Conservation (phyloP, 2,329 filamentous ascomycete genomes). For the Pseudonectria buxi region DNA sequence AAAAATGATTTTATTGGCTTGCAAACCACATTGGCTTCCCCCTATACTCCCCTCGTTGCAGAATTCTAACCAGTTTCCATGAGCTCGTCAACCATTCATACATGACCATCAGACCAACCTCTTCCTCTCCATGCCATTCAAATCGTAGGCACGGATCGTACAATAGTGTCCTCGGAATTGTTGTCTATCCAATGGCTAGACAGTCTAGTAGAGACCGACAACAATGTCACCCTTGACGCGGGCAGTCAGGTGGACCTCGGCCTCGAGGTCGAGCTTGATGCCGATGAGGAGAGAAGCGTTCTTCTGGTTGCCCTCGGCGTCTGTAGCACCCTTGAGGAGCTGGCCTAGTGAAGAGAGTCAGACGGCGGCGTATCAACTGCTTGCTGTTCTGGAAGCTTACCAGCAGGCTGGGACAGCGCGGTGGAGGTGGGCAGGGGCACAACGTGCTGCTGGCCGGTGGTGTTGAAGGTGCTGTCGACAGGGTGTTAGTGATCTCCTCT, state of each 20-base stretch:
- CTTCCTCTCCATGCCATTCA: no score
- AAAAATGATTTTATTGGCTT: no score
- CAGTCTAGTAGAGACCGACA: constrained; percentile 29
- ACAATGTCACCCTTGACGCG: constrained; percentile 54
- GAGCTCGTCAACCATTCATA: no score
- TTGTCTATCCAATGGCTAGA: neutral
- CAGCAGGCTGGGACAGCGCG: constrained; percentile 20
- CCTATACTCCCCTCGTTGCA: no score
- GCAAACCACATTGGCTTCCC: no score
- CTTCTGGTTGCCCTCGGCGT: constrained; percentile 51
- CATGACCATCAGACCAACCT: no score
- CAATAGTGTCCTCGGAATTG: constrained; percentile 6
- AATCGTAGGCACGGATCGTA: no score
- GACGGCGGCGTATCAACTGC: no score
- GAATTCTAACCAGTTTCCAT: no score
- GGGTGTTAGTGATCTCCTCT: constrained; percentile 20
- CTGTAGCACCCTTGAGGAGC: constrained; percentile 50
- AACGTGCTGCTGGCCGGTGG: neutral
- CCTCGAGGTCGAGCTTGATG: constrained; percentile 58
- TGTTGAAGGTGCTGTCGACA: constrained; percentile 17
- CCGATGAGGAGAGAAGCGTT: constrained; percentile 51
- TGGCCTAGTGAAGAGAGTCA: constrained; percentile 14
- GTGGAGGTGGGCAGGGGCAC: constrained; percentile 4
- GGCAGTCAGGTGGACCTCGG: constrained; percentile 55
- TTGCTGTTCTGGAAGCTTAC: constrained; percentile 11